Conservation (phyloP, 1,284 basidiomycete species). For the Ustilago xerochloae region DNA sequence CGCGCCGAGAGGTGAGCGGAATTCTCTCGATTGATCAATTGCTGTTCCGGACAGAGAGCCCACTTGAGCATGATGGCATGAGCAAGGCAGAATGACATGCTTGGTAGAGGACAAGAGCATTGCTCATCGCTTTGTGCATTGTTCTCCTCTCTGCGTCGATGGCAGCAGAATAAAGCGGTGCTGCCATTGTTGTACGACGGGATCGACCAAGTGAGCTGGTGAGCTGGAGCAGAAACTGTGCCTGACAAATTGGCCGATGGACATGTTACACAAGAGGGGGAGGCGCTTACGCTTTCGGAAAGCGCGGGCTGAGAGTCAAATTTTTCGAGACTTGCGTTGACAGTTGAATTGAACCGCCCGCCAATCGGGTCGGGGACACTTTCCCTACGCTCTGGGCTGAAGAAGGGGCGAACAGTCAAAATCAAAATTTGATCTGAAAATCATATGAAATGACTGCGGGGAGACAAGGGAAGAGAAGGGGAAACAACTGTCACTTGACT, state of each 20-base stretch:
- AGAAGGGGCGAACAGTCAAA: not conserved
- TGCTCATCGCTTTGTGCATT: too few relatives aligned
- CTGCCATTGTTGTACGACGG: not conserved
- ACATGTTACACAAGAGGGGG: not conserved
- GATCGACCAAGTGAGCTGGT: not conserved
- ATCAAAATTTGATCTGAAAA: not conserved
- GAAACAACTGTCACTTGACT: too few relatives aligned
- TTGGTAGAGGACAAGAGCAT: too few relatives aligned
- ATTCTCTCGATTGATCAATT: not conserved
- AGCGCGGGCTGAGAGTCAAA: not conserved
- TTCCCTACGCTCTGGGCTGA: too few relatives aligned
- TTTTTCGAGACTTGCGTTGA: not conserved
- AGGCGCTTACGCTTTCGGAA: constrained; percentile 1
- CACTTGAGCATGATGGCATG: too few relatives aligned
- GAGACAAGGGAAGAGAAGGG: too few relatives aligned
- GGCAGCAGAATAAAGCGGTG: not conserved
- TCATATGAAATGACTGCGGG: too few relatives aligned
- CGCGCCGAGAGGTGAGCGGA: not conserved
- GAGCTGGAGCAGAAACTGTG: too few relatives aligned
- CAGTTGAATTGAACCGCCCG: not conserved
- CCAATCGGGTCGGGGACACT: too few relatives aligned
- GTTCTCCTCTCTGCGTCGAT: too few relatives aligned
- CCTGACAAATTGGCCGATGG: not conserved
- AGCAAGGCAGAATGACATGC: not conserved
- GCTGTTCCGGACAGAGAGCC: not conserved